Percentiles rank a stretch among this genome's conserved stretches.
These are phyloP conservation scores for Leccinum truebloodii DNA, from an alignment of 768 basidiomycete genomes.

Conservation along the genomic window DNA sequence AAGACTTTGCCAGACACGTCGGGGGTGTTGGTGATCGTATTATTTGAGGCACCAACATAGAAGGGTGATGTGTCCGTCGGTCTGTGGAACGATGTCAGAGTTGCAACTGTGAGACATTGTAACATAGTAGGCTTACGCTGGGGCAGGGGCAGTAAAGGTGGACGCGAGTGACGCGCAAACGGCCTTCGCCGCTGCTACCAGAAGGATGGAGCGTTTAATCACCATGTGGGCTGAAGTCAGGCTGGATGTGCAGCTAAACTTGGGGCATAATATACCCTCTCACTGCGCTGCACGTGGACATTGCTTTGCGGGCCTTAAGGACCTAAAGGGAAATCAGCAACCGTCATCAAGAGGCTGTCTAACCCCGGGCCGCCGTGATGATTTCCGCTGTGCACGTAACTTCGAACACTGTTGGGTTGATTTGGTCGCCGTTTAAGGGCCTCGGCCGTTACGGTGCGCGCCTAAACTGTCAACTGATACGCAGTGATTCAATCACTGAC, in stretches of 20 bases:
- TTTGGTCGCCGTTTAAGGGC: neutral
- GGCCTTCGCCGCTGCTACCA: slow-evolving; percentile 15
- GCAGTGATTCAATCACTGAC: neutral
- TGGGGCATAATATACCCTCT: slow-evolving; percentile 12
- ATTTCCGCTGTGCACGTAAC: neutral
- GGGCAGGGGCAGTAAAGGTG: slow-evolving; percentile 31
- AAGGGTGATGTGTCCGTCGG: slow-evolving; percentile 35
- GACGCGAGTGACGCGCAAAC: slow-evolving; percentile 27
- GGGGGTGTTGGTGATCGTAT: slow-evolving; percentile 40
- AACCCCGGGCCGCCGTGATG: neutral
- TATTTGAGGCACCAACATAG: slow-evolving; percentile 45
- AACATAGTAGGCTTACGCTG: slow-evolving; percentile 21
- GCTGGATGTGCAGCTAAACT: neutral
- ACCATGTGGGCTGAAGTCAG: slow-evolving; percentile 12
- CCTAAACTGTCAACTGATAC: neutral
- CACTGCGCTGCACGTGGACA: slow-evolving; percentile 10
- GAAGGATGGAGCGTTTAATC: slow-evolving; percentile 11
- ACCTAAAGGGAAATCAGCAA: neutral
- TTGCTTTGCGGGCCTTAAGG: neutral
- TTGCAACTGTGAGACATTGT: neutral
- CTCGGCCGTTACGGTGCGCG: neutral
- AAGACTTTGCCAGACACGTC: slow-evolving; percentile 45
- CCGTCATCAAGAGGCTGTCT: neutral
- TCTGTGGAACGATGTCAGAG: slow-evolving; percentile 17
- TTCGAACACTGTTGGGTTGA: neutral